A percentile compares a stretch with the other conserved stretches of the same genome.
These are phyloP conservation scores for Sextonia rubra DNA, from an alignment of 164 flowering plant genomes.

Conservation along the genomic window DNA sequence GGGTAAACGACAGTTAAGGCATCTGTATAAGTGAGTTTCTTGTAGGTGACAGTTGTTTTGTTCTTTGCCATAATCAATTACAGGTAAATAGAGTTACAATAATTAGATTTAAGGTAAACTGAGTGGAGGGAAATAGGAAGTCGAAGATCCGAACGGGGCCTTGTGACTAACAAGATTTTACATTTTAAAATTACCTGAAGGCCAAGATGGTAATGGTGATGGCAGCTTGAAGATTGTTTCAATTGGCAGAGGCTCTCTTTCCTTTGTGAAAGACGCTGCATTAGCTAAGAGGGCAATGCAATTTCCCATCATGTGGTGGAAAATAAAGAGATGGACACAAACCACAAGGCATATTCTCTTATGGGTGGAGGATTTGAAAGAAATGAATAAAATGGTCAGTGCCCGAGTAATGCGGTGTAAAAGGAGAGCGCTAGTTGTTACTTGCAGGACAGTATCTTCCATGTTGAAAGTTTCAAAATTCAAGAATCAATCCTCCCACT, in stretches of 20 bases:
- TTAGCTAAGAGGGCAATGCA: background rate
- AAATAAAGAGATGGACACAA: background rate
- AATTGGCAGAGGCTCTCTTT: constrained; percentile 24
- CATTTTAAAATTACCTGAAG: constrained; percentile 27
- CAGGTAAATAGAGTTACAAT: too few relatives aligned
- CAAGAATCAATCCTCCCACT: background rate
- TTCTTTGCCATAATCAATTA: too few relatives aligned
- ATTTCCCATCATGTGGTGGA: background rate
- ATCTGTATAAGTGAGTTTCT: background rate
- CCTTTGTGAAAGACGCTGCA: background rate
- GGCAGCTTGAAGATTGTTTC: constrained; percentile 50
- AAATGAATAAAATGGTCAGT: background rate
- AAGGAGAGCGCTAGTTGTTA: background rate
- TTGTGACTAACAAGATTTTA: too few relatives aligned
- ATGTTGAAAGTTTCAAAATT: background rate
- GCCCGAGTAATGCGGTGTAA: background rate
- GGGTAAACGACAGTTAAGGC: background rate
- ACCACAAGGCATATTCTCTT: constrained; percentile 3
- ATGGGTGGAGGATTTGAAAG: background rate
- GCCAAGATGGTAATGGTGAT: constrained; percentile 49
- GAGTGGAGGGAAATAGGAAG: too few relatives aligned
- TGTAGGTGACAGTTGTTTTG: background rate
- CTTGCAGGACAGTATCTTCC: background rate
- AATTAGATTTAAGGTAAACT: too few relatives aligned
- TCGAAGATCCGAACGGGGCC: too few relatives aligned